Percentiles rank a stretch among this genome's conserved stretches.
Evolutionary conservation across 495 filamentous ascomycete species (phyloP).

Genomic region (Friedmanniomyces simplex): DNA sequence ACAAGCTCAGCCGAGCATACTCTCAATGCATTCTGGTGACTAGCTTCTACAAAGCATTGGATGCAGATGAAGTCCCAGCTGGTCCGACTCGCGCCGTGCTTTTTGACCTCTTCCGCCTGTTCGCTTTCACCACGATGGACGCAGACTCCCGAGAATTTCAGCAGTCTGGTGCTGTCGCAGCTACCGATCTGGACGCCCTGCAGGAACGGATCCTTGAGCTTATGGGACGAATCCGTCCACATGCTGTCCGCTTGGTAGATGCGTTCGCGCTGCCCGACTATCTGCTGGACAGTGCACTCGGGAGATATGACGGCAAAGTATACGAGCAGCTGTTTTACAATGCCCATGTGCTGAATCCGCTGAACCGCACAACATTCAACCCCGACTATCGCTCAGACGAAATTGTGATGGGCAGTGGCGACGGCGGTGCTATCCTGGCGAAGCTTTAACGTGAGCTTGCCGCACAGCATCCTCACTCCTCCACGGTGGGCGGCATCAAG

Average conservation of each 20-base stretch:
- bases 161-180: constrained; percentile 28
- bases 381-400: constrained; percentile 38
- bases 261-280: constrained; percentile 39
- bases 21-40: constrained; percentile 36
- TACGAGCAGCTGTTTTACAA: constrained; percentile 39
- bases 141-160: constrained; percentile 29
- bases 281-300: constrained; percentile 37
- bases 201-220: constrained; percentile 28
- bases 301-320: constrained; percentile 36
- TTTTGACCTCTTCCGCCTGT: constrained; percentile 32
- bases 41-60: constrained; percentile 29
- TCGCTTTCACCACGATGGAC: constrained; percentile 33
- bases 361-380: constrained; percentile 37
- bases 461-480: background rate
- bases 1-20: constrained; percentile 36
- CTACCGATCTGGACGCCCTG: constrained; percentile 25
- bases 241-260: constrained; percentile 38
- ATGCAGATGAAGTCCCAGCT: constrained; percentile 20
- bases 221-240: constrained; percentile 34
- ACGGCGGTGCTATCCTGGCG: constrained; percentile 20
- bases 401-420: constrained; percentile 35
- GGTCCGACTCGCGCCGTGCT: constrained; percentile 14
- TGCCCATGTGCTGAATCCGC: constrained; percentile 37
- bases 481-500: background rate
- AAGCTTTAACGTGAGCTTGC: constrained; percentile 15